These are phyloP conservation scores for Mycena galericulata DNA, from an alignment of 768 basidiomycete genomes.

Conservation along the genomic window DNA sequence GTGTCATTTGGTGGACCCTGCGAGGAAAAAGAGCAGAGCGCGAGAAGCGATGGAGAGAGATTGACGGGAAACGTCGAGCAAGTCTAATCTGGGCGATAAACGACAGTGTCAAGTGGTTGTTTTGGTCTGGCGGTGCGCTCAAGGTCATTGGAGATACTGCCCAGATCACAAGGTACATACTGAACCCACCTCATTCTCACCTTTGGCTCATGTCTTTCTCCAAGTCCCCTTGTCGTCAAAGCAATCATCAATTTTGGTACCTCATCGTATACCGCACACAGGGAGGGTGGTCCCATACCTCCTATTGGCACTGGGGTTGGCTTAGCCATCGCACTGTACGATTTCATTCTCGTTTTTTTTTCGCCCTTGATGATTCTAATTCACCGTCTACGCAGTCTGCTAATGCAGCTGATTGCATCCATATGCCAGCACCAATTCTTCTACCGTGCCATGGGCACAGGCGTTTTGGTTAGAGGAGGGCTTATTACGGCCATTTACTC, in stretches of 20 bases:
- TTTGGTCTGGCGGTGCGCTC: conserved; percentile 73
- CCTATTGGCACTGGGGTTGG: conserved; percentile 74
- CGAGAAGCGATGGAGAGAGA: conserved; percentile 59
- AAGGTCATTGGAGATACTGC: conserved; percentile 54
- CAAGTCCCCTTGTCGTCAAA: conserved; percentile 81
- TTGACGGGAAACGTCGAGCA: conserved; percentile 57
- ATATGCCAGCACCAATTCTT: conserved; percentile 81
- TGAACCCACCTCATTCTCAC: conserved; percentile 3
- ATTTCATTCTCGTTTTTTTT: conserved; percentile 70
- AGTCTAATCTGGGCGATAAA: conserved; percentile 73
- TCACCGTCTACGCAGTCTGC: conserved; percentile 62
- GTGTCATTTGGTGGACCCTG: conserved; percentile 55
- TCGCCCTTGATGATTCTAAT: conserved; percentile 64
- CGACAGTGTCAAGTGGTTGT: conserved; percentile 65
- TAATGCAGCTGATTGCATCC: conserved; percentile 70
- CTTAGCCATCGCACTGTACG: conserved; percentile 71
- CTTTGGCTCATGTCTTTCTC: conserved; percentile 63
- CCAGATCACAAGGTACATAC: background rate
- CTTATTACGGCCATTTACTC: conserved; percentile 80
- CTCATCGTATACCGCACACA: conserved; percentile 66
- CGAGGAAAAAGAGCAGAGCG: conserved; percentile 42
- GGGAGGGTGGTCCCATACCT: conserved; percentile 50
- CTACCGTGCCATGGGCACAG: conserved; percentile 75
- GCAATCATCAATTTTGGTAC: conserved; percentile 61
- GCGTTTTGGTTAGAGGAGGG: conserved; percentile 72